A percentile compares a stretch with the other conserved stretches of the same genome.
Conservation (phyloP, 768 basidiomycete genomes). For the Tephrocybe sp. region DNA sequence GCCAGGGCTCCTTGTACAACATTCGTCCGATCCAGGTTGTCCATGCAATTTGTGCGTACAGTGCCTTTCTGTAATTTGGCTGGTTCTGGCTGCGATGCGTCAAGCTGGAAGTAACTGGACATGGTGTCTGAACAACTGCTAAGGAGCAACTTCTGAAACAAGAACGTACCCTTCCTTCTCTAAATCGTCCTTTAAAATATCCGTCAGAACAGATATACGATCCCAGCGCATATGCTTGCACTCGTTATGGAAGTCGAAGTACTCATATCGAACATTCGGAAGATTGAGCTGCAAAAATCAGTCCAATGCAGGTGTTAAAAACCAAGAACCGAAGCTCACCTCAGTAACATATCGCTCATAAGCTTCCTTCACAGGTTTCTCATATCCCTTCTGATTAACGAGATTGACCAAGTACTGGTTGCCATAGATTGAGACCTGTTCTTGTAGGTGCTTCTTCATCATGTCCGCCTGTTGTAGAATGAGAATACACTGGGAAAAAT, state of each 20-base stretch:
- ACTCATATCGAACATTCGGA: slow-evolving; percentile 78
- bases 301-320: slow-evolving; percentile 6
- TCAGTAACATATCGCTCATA: slow-evolving; percentile 79
- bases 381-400: slow-evolving; percentile 91
- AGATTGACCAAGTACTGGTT: slow-evolving; percentile 83
- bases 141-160: background rate
- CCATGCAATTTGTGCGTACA: slow-evolving; percentile 97
- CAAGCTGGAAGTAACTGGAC: slow-evolving; percentile 76
- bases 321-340: slow-evolving; percentile 34
- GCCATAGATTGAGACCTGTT: slow-evolving; percentile 75
- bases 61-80: slow-evolving; percentile 69
- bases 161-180: slow-evolving; percentile 60
- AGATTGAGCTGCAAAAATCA: slow-evolving; percentile 52
- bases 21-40: slow-evolving; percentile 94
- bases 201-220: slow-evolving; percentile 80
- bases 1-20: slow-evolving; percentile 93
- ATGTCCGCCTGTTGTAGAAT: slow-evolving; percentile 55
- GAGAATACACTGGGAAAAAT: background rate
- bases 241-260: slow-evolving; percentile 98
- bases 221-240: slow-evolving; percentile 96
- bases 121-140: background rate
- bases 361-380: slow-evolving; percentile 93
- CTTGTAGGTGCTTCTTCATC: slow-evolving; percentile 70
- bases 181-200: slow-evolving; percentile 71
- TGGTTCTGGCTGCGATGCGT: slow-evolving; percentile 44